Evolutionary conservation across 225 moss, liverwort and hornwort genomes (phyloP), one percentile per base, ranked within the genome.

Genomic region (Pleurozium schreberi): DNA sequence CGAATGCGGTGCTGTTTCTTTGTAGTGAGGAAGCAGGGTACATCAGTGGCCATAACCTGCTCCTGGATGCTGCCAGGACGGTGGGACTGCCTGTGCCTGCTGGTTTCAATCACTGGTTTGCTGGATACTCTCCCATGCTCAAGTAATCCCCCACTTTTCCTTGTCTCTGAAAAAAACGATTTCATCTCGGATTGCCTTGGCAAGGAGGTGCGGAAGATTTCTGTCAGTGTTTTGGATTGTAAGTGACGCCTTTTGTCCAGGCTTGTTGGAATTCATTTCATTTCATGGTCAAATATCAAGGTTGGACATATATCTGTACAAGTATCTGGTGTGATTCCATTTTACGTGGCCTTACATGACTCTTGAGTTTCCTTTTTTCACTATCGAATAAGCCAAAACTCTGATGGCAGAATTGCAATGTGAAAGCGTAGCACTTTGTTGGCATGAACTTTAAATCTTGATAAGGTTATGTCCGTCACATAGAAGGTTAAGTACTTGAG

Each of bases 31-130:
- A 94, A 43, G 94, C 96, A 12, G 91, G 93, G 1, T 97, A 92
- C 34, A 93, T 97, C 53, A 94, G 89, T n/a, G 95, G 95, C 14
- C 95, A 97, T 20, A 95, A 95, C 38, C 88, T 97, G 17, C 84
- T 94, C 84, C 82, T 96, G 12, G 97, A 96, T 58, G 96, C 92
- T 4, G 94, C 88, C 6, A 79, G 91, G 61, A 93, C 93, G 18
- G 92, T 87, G 22, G 45, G 61, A 34, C 67, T 91, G 88, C 94
- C 92, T 36, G 81, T 93, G 3, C 87, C 92, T 4, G 22, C 89
- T 27, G 92, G 91, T 15, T 93, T 89, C 59, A 38, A 30, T 55
- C 92, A 83, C 92, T 94, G 93, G 93, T 94, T 94, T 70, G 36
- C 91, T 11, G 94, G 94, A 9, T 92, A 91, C 64, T 89, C 93